Base-by-base conservation (phyloP, 2,329 filamentous ascomycete genomes). In the Trichoderma arundinaceum region DNA sequence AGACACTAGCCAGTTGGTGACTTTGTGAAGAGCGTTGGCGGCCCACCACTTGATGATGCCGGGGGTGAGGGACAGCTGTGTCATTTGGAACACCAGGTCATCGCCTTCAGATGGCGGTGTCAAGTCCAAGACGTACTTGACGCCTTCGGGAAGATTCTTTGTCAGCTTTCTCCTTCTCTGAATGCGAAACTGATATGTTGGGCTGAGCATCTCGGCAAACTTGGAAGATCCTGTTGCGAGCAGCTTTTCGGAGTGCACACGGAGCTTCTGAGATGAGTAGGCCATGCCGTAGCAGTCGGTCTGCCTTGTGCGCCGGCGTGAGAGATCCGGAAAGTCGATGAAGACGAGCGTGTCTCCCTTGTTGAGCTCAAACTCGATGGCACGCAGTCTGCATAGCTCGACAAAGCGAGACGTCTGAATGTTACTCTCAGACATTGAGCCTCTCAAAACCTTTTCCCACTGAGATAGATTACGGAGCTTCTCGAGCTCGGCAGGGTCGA, bases 91-190 rank as follows among this genome's bases (percentile, higher is more conserved):
- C 1, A 88, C 83, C 9, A 86, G 82, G 12, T 89, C 88, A 2
- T 90, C 87, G 1, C 86, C 89, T 71, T 89, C 84, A 0, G 76
- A 76, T 0, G 85, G 82, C 0, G 88, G 88, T 0, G 87, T 90
- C 12, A 91, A 78, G 69, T 91, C 88, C 41, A 91, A 71, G 17
- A 90, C 77, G 68, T 84, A 90, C 65, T 82, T 81, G 71, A 90
- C 76, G 0, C 80, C 83, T 2, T 75, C 69, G 0, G 77, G 78
- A 9, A 80, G 71, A 13, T 71, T 72, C 28, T 76, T 76, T 43
- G 71, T 71, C 41, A 78, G 69, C 48, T 76, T 76, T 19, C 76
- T 76, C 13, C 77, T 78, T 22, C 81, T 76, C 43, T 72, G 74
- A 15, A 77, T 71, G 5, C 77, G 77, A 28, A 75, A 77, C 69